phyloP scores from a whole-genome alignment of 75 land plant species.

The Larix kaempferi region DNA sequence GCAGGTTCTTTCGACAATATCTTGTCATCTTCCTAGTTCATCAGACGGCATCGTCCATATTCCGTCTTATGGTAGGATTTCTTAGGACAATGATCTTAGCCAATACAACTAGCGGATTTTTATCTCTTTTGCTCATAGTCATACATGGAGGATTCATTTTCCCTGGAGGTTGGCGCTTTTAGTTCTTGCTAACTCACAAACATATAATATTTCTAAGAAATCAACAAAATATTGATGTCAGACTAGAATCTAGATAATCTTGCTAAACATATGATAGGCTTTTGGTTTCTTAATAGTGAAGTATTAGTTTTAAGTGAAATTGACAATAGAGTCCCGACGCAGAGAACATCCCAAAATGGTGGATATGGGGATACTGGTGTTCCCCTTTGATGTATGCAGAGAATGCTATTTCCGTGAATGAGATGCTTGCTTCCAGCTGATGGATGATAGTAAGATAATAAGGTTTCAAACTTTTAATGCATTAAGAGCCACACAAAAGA shows the following conservation, averaged over 20 bases:
- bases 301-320: not conserved
- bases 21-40: slow-evolving; percentile 23
- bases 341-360: slow-evolving; percentile 68
- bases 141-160: slow-evolving; percentile 46
- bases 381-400: slow-evolving; percentile 76
- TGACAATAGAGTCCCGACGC: slow-evolving; percentile 1
- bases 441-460: slow-evolving; percentile 73
- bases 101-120: slow-evolving; percentile 42
- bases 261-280: not conserved
- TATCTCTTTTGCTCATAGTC: slow-evolving; percentile 25
- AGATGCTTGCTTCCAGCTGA: slow-evolving; percentile 60
- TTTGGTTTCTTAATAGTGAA: no score
- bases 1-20: slow-evolving; percentile 36
- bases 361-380: slow-evolving; percentile 92
- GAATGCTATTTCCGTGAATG: slow-evolving; percentile 64
- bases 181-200: no score
- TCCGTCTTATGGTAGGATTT: slow-evolving; percentile 37
- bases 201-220: no score
- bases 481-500: not conserved
- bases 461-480: not conserved
- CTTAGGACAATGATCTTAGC: slow-evolving; percentile 42
- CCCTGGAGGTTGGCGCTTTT: slow-evolving; percentile 19
- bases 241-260: not conserved
- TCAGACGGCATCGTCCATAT: slow-evolving; percentile 48
- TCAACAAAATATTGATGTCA: not conserved